phyloP scores from a whole-genome alignment of 116 monocot species.

The Cymodocea nodosa region DNA sequence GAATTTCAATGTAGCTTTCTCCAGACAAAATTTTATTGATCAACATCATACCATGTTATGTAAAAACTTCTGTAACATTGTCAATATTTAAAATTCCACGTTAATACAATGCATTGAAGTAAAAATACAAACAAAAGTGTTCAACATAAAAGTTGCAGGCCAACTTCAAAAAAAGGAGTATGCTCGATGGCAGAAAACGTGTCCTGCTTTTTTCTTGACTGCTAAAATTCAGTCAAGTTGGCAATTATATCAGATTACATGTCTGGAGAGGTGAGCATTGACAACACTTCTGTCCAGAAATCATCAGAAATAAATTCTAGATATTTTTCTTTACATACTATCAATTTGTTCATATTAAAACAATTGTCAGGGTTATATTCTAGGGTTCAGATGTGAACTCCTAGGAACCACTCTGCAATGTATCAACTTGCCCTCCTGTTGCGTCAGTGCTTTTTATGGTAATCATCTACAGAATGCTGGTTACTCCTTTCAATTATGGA shows the following conservation, averaged over 20 bases:
- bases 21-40: background rate
- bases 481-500: conserved; percentile 23
- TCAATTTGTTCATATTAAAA: too few relatives aligned
- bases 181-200: conserved; percentile 9
- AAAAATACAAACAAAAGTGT: background rate
- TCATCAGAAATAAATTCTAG: too few relatives aligned
- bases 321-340: too few relatives aligned
- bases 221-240: conserved; percentile 53
- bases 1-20: too few relatives aligned
- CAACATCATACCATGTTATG: background rate
- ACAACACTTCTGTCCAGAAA: too few relatives aligned
- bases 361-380: too few relatives aligned
- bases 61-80: background rate
- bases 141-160: background rate
- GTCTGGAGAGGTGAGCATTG: too few relatives aligned
- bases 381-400: too few relatives aligned
- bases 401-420: conserved; percentile 12
- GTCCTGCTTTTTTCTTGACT: conserved; percentile 32
- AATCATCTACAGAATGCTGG: conserved; percentile 14
- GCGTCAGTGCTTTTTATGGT: conserved; percentile 13
- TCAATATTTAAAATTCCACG: background rate
- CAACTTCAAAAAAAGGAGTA: conserved; percentile 8
- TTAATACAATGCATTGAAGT: conserved; percentile 6
- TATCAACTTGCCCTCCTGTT: conserved; percentile 16
- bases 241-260: conserved; percentile 10